Evolutionary conservation across 2,329 filamentous ascomycete species (phyloP), one percentile per base, ranked within the genome.

Genomic region (Phaeophleospora eucalypticola): DNA sequence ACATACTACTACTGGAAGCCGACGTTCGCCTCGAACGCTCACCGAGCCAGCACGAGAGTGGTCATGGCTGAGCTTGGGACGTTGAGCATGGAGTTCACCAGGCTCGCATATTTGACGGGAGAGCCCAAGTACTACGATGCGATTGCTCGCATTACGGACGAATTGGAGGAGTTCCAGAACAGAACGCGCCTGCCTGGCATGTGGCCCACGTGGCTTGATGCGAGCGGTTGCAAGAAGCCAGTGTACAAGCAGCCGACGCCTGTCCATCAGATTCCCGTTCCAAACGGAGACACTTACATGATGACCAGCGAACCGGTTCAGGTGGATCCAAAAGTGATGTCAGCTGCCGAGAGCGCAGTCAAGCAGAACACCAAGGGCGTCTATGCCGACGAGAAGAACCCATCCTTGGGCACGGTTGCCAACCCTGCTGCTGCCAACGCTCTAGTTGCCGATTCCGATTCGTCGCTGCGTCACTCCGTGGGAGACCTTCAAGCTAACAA

Each of bases 41-140:
- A 82, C 57, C 76, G 78, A 18, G 86, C 86, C 1, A 71, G 73
- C 48, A 68, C 63, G 4, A 67, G 70, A 40, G 78, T 79, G 44
- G 66, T 84, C 58, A 69, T 85, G 58, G 81, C 77, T 52, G 87
- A 93, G 66, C 66, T 93, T 24, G 90, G 86, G 2, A 87, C 87
- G 9, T 72, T 96, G 52, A 84, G 84, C 7, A 77, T 96, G 74
- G 90, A 96, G 65, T 95, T 96, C 65, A 95, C 89, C 1, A 81
- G 89, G 14, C 76, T 96, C 36, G 87, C 89, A 7, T 90, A 96
- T 67, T 73, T 96, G 53, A 95, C 90, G 0, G 81, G 82, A 47
- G 75, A 91, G 49, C 69, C 84, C 57, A 89, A 84, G 64, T 96
- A 94, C 69, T 96, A 94, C 63, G 90, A 95, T 69, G 89, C 89